Conservation (phyloP, 2,329 filamentous ascomycete genomes). For the Cytospora piceicola region DNA sequence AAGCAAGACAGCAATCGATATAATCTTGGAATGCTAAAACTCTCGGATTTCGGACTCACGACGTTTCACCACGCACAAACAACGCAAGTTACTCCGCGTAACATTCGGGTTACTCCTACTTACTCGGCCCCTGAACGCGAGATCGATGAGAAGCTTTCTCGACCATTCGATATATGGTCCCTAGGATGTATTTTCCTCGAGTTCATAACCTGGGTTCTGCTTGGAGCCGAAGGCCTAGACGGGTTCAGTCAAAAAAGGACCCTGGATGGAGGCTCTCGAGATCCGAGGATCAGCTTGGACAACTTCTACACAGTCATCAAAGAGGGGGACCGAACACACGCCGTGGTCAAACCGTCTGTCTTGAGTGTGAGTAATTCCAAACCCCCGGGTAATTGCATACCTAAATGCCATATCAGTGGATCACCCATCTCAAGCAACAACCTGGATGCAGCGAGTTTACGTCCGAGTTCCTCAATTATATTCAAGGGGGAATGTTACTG, state of each 20-base stretch:
- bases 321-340: background rate
- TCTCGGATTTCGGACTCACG: background rate
- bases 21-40: background rate
- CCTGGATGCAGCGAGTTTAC: background rate
- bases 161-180: slow-evolving; percentile 10
- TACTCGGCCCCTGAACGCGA: slow-evolving; percentile 8
- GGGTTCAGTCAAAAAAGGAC: background rate
- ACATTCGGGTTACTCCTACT: background rate
- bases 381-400: background rate
- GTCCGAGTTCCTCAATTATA: background rate
- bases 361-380: background rate
- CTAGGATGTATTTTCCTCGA: slow-evolving; percentile 3
- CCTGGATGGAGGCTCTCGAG: background rate
- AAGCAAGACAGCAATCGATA: background rate
- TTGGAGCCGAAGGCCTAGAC: background rate
- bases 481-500: background rate
- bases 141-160: background rate
- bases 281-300: background rate
- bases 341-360: background rate
- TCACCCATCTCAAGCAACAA: background rate
- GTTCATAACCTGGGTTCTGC: background rate
- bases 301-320: slow-evolving; percentile 4
- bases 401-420: background rate
- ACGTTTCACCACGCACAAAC: background rate
- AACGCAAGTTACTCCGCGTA: background rate